Percentiles rank a stretch among this genome's conserved stretches.
Conservation (phyloP, 257 asterid genomes). For the Nemophila menziesii region DNA sequence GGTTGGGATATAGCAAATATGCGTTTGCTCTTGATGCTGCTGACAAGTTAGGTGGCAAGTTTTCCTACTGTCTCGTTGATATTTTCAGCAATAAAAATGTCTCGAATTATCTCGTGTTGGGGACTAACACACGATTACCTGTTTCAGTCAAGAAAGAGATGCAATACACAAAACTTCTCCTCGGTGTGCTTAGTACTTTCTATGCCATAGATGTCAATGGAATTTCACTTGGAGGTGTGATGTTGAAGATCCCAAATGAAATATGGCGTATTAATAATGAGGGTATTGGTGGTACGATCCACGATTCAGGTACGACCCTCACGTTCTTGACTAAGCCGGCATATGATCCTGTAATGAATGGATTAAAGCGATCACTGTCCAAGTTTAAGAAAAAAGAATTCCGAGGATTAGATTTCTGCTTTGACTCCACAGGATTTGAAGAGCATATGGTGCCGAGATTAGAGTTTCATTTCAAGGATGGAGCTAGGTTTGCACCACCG, state of each 20-base stretch:
- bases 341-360: conserved; percentile 31
- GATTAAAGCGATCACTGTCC: conserved; percentile 20
- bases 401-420: conserved; percentile 36
- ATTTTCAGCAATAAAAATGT: conserved; percentile 34
- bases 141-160: too few relatives aligned
- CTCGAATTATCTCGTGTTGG: conserved; percentile 40
- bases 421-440: conserved; percentile 40
- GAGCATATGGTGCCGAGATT: conserved; percentile 32
- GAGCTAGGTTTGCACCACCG: conserved; percentile 37
- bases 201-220: conserved; percentile 37
- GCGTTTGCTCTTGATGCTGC: conserved; percentile 36
- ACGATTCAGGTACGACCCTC: conserved; percentile 46
- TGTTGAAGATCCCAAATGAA: conserved; percentile 32
- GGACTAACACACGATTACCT: conserved; percentile 18
- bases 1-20: conserved; percentile 42
- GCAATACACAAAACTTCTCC: conserved; percentile 31
- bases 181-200: conserved; percentile 32
- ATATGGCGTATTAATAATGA: conserved; percentile 30
- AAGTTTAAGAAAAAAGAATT: conserved; percentile 18
- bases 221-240: conserved; percentile 29
- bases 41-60: conserved; percentile 31
- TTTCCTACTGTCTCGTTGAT: conserved; percentile 55
- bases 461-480: conserved; percentile 43
- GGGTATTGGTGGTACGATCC: conserved; percentile 32
- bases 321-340: conserved; percentile 33